A percentile compares a stretch with the other conserved stretches of the same genome.
Evolutionary conservation across 2,329 filamentous ascomycete species (phyloP).

Genomic region (Pezicula rhizophila): DNA sequence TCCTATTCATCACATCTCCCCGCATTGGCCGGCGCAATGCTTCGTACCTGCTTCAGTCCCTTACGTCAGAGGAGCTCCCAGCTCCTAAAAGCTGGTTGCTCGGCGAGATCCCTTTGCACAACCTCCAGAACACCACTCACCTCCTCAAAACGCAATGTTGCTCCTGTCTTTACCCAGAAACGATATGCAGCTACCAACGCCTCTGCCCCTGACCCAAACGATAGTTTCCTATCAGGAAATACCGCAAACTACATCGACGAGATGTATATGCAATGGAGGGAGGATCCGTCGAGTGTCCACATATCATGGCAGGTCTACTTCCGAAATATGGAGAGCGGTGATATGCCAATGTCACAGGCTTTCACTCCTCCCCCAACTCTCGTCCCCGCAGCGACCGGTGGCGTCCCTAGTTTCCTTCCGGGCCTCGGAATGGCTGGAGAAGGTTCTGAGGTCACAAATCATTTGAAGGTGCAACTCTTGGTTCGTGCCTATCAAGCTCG

Average conservation of each 20-base stretch:
- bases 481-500: conserved; percentile 97
- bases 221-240: conserved; percentile 94
- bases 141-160: conserved; percentile 39
- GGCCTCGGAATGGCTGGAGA: conserved; percentile 61
- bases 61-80: conserved; percentile 59
- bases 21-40: conserved; percentile 52
- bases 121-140: conserved; percentile 36
- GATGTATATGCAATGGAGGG: conserved; percentile 98
- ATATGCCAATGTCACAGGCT: conserved; percentile 95
- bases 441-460: conserved; percentile 83
- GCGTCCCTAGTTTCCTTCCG: conserved; percentile 67
- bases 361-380: conserved; percentile 94
- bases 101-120: conserved; percentile 22
- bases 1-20: conserved; percentile 8
- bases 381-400: conserved; percentile 74
- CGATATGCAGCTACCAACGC: conserved; percentile 50
- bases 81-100: conserved; percentile 52
- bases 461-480: conserved; percentile 95
- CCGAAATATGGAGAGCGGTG: conserved; percentile 96
- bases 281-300: conserved; percentile 88
- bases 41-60: conserved; percentile 62
- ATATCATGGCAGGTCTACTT: conserved; percentile 99
- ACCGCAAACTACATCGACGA: conserved; percentile 99
- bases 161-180: conserved; percentile 41
- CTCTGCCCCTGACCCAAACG: conserved; percentile 69